phyloP scores from a whole-genome alignment of 352 stramenopile genomes.

The Blastocystis hominis region DNA sequence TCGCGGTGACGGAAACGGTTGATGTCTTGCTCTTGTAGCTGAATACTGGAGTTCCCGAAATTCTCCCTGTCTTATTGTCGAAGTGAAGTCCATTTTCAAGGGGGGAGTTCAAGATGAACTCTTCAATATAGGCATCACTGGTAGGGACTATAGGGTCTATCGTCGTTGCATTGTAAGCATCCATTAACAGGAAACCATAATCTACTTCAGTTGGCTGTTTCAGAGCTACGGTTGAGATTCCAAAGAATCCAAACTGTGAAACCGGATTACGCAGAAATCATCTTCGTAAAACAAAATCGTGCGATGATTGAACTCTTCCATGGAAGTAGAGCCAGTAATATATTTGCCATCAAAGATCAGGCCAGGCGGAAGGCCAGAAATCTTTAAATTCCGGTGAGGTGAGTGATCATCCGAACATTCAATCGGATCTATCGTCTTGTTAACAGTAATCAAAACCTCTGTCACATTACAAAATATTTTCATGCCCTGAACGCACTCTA shows the following conservation, averaged over 20 bases:
- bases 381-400: neutral
- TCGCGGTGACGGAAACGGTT: neutral
- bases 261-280: neutral
- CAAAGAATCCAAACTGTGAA: neutral
- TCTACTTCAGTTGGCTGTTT: neutral
- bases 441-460: neutral
- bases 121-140: neutral
- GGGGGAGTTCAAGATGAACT: neutral
- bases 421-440: neutral
- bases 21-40: neutral
- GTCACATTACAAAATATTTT: neutral
- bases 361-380: neutral
- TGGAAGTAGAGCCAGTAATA: neutral
- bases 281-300: conserved; percentile 22
- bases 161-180: neutral
- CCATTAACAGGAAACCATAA: neutral
- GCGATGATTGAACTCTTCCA: neutral
- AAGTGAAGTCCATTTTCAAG: neutral
- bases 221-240: neutral
- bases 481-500: neutral
- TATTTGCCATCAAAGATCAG: conserved; percentile 23
- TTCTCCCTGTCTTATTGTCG: neutral
- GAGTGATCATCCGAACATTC: conserved; percentile 1
- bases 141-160: conserved; percentile 9
- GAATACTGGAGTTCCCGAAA: neutral